Evolutionary conservation across 345 rosid species (phyloP), one percentile per base, ranked within the genome.

Genomic region (Kernera saxatilis): DNA sequence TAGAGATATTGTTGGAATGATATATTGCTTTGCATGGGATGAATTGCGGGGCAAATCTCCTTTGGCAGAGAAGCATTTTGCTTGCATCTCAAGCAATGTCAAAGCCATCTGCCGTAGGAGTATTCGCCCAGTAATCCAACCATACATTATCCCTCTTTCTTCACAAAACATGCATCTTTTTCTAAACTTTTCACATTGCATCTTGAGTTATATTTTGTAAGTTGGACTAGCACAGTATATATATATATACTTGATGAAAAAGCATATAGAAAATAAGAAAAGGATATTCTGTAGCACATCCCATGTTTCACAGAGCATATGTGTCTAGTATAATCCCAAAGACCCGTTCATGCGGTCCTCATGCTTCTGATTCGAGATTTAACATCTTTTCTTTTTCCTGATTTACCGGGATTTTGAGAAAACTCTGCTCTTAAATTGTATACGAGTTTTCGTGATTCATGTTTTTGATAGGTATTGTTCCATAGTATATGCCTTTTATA

Each of bases 41-140:
- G 76, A 72, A 63, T 43, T 63, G 70, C 76, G 76, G 77, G 77
- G 77, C 64, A 72, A 72, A 64, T 64, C 71, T 64, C 77, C 71
- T 72, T 72, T 72, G 71, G 71, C 77, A 72, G 65, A 69, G 11
- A 64, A 36, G 70, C 32, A 43, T 43, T 33, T 23, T 54, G 37
- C 62, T 62, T 51, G 45, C 37, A 36, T 51, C 12, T 41, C 62
- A 69, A 69, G 50, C 40, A 35, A 70, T 46, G 48, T 39, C 13
- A 64, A 64, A 25, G 19, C 50, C 14, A 45, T 72, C 71, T 72
- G 71, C 77, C 77, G 55, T 45, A 54, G 71, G 77, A 64, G 58
- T 33, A 54, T 64, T 45, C 71, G 58, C 71, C 77, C 71, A 19
- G 77, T 72, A 55, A 72, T 35, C 41, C 77, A 54, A 36, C 64